A percentile compares a stretch with the other conserved stretches of the same genome.
Evolutionary conservation across 2,329 filamentous ascomycete species (phyloP).

Genomic region (Xylariaceae sp.): DNA sequence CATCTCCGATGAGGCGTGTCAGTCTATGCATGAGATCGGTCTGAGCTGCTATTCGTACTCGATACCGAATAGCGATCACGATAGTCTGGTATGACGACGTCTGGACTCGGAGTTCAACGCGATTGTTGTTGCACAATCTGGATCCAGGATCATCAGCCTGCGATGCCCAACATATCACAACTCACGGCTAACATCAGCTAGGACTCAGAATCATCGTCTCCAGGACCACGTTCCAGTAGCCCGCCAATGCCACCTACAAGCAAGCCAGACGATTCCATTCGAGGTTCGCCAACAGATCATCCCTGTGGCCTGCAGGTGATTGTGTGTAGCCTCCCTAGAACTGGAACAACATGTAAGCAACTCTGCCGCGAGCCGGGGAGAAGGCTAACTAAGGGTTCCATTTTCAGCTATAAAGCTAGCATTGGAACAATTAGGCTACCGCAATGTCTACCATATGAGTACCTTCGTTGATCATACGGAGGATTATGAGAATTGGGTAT

Average conservation of each 20-base stretch:
- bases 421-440: slow-evolving; percentile 15
- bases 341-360: slow-evolving; percentile 19
- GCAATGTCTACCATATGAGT: slow-evolving; percentile 19
- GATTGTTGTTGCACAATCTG: neutral
- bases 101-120: too few species aligned
- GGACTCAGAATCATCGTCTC: neutral
- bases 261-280: neutral
- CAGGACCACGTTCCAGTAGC: neutral
- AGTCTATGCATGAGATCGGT: too few species aligned
- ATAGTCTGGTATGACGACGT: neutral
- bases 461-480: slow-evolving; percentile 15
- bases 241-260: neutral
- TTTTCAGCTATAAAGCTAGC: slow-evolving; percentile 18
- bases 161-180: neutral
- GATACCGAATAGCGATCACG: neutral
- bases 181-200: neutral
- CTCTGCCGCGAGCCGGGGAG: neutral
- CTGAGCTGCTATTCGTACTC: too few species aligned
- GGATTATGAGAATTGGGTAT: slow-evolving; percentile 11
- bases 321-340: slow-evolving; percentile 19
- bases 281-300: neutral
- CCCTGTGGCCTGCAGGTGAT: slow-evolving; percentile 12
- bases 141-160: neutral
- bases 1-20: too few species aligned
- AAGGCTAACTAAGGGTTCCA: neutral